Conservation (phyloP, 257 asterid genomes). For the Solanum tarapatanum region DNA sequence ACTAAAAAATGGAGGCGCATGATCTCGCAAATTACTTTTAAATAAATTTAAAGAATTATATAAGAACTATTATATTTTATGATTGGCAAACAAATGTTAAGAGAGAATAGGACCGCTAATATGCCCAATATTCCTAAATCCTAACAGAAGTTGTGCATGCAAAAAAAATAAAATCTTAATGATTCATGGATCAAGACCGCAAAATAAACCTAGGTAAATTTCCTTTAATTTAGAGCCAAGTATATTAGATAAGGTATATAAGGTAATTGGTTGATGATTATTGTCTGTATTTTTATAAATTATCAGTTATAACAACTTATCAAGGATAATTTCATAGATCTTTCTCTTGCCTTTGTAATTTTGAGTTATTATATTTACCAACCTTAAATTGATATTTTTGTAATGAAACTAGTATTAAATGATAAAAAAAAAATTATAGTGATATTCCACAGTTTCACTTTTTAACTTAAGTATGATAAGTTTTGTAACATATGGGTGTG, state of each 20-base stretch:
- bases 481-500: neutral
- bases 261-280: too few relatives aligned
- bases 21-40: neutral
- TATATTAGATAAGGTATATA: neutral
- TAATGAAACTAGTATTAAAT: neutral
- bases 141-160: neutral
- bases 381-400: neutral
- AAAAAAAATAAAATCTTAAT: too few relatives aligned
- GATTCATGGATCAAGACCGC: neutral
- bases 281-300: too few relatives aligned
- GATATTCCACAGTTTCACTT: neutral
- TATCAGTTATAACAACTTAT: too few relatives aligned
- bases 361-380: too few relatives aligned
- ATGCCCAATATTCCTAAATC: neutral
- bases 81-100: neutral
- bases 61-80: neutral
- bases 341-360: too few relatives aligned
- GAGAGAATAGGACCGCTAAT: neutral
- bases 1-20: too few relatives aligned
- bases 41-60: neutral
- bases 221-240: neutral
- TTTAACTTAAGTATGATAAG: rapidly evolving
- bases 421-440: neutral
- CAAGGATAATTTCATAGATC: too few relatives aligned
- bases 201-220: rapidly evolving